Percentiles rank a stretch among this genome's conserved stretches.
These are phyloP conservation scores for Fusarium sororula DNA, from an alignment of 2,329 filamentous ascomycete genomes.

Conservation along the genomic window DNA sequence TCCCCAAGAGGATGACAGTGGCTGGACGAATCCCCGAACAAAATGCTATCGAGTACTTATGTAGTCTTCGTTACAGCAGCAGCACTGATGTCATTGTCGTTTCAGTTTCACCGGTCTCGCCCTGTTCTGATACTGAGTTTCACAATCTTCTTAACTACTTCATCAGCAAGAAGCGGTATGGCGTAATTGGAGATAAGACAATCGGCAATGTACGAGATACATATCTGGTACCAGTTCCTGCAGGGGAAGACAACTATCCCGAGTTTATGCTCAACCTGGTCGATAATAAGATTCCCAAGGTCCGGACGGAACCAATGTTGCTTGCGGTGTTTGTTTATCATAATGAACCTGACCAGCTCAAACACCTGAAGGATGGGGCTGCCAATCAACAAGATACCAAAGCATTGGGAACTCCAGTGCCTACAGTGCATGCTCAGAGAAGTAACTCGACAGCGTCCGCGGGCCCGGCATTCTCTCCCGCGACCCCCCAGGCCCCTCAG, in stretches of 20 bases:
- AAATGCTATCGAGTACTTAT: constrained; percentile 90
- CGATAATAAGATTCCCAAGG: constrained; percentile 79
- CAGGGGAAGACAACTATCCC: constrained; percentile 75
- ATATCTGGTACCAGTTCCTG: constrained; percentile 87
- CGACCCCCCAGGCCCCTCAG: constrained; percentile 52
- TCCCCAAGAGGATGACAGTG: constrained; percentile 75
- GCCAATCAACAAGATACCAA: constrained; percentile 19
- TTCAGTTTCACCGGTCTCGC: constrained; percentile 71
- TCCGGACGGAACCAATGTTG: constrained; percentile 78
- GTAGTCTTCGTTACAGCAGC: constrained; percentile 81
- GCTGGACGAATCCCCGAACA: constrained; percentile 83
- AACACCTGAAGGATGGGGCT: constrained; percentile 39
- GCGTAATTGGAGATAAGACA: constrained; percentile 82
- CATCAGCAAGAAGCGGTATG: constrained; percentile 80
- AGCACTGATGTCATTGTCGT: constrained; percentile 87
- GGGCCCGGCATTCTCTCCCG: constrained; percentile 64
- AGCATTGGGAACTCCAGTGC: constrained; percentile 46
- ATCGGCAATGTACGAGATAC: constrained; percentile 84
- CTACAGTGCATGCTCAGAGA: constrained; percentile 50
- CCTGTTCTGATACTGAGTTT: constrained; percentile 70
- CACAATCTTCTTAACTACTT: constrained; percentile 89
- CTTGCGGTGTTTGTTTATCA: constrained; percentile 87
- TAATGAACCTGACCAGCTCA: constrained; percentile 59
- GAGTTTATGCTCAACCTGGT: constrained; percentile 91
- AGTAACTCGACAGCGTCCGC: constrained; percentile 55